phyloP scores from a whole-genome alignment of 305 asterid species.

The Petunia hybrid region DNA sequence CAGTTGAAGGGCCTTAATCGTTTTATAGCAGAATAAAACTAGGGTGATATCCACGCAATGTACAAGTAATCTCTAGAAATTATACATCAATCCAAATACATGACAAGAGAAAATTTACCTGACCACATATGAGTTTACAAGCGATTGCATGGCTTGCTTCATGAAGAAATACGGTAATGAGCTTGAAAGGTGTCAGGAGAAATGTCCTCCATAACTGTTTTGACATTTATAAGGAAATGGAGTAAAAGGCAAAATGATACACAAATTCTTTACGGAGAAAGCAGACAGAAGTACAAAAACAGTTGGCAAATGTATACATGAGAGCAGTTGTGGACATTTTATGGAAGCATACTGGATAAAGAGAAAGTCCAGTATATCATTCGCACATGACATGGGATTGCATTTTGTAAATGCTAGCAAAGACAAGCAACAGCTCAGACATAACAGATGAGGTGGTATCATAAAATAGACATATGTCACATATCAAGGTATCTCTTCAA shows the following conservation, averaged over 20 bases:
- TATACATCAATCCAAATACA: not conserved
- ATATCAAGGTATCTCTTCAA: conserved; percentile 23
- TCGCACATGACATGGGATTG: too few relatives aligned
- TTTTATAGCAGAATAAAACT: not conserved
- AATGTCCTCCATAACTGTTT: conserved; percentile 91
- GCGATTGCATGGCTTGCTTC: conserved; percentile 97
- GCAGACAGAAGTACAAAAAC: not conserved
- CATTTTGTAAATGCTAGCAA: not conserved
- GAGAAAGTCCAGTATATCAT: too few relatives aligned
- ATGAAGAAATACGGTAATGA: conserved; percentile 92
- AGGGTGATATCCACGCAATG: not conserved
- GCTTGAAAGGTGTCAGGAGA: conserved; percentile 88
- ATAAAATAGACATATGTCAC: not conserved
- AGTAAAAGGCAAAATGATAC: conserved; percentile 1
- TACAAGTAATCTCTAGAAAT: not conserved
- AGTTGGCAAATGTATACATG: not conserved
- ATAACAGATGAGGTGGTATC: not conserved
- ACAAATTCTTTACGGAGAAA: not conserved
- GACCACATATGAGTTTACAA: conserved; percentile 91
- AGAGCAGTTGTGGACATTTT: conserved; percentile 1
- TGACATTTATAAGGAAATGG: not conserved
- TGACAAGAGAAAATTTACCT: conserved; percentile 56
- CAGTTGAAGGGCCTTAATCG: not conserved
- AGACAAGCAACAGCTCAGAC: not conserved
- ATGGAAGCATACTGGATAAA: not conserved